Evolutionary conservation across 352 stramenopile genomes (phyloP).

Genomic region (Globisporangium radiosum): DNA sequence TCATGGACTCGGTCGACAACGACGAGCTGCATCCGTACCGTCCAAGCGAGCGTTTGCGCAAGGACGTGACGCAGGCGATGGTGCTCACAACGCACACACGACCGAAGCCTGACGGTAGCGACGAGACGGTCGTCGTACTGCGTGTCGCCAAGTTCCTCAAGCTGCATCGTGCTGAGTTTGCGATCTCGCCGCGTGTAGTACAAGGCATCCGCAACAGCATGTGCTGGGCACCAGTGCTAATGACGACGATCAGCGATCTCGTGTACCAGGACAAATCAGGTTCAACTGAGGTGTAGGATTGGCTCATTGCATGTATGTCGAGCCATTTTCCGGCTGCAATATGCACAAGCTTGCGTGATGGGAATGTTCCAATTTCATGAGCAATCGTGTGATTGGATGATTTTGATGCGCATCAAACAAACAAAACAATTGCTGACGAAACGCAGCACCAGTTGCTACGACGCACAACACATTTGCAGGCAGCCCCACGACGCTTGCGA

Average conservation of each 20-base stretch:
- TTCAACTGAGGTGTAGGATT: too few species aligned
- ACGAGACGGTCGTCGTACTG: constrained; percentile 6
- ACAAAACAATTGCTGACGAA: too few species aligned
- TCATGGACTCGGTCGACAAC: constrained; percentile 6
- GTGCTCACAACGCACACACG: background rate
- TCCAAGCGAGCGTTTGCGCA: background rate
- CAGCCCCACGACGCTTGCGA: too few species aligned
- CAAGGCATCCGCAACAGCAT: background rate
- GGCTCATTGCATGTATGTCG: too few species aligned
- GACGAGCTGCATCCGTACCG: constrained; percentile 4
- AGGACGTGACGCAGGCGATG: constrained; percentile 1
- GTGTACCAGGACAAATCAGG: too few species aligned
- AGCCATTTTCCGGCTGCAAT: too few species aligned
- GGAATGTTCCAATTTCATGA: too few species aligned
- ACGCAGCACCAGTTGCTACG: background rate
- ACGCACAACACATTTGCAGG: background rate
- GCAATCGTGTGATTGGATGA: too few species aligned
- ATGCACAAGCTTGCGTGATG: too few species aligned
- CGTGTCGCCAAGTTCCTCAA: constrained; percentile 1
- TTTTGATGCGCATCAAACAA: too few species aligned
- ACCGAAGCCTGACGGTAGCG: background rate
- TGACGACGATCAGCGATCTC: constrained; percentile 7
- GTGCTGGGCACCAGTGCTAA: constrained; percentile 2
- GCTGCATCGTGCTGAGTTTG: constrained; percentile 1
- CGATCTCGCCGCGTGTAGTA: background rate